phyloP scores from a whole-genome alignment of 1,139 yeast genomes.

The Hyphopichia buzzinii region DNA sequence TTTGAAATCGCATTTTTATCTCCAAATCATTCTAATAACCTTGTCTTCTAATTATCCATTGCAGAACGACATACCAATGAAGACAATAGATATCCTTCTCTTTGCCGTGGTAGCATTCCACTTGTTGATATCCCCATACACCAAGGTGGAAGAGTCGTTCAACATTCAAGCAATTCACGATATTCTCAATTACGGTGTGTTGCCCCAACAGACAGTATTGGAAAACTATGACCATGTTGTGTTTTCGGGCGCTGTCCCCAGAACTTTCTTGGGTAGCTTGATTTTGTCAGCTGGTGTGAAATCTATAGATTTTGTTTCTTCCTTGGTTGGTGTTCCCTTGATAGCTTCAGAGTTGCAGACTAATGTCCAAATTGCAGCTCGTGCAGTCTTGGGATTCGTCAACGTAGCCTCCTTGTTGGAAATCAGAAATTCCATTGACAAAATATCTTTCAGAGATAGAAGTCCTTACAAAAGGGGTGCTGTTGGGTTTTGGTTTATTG shows the following conservation, averaged over 20 bases:
- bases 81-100: conserved; percentile 18
- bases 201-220: conserved; percentile 30
- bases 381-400: conserved; percentile 53
- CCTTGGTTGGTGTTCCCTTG: conserved; percentile 19
- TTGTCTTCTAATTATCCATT: too few species aligned
- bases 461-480: conserved; percentile 16
- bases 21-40: too few species aligned
- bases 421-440: conserved; percentile 25
- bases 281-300: conserved; percentile 42
- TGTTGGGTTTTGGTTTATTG: conserved; percentile 56
- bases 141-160: conserved; percentile 95
- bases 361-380: conserved; percentile 46
- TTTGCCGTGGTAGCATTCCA: conserved; percentile 40
- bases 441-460: conserved; percentile 23
- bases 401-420: conserved; percentile 35
- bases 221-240: conserved; percentile 64
- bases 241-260: conserved; percentile 89
- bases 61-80: too few species aligned
- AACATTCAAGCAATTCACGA: conserved; percentile 90
- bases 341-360: conserved; percentile 27
- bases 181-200: conserved; percentile 60
- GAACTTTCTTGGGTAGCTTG: conserved; percentile 79
- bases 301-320: conserved; percentile 25
- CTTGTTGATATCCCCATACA: conserved; percentile 64
- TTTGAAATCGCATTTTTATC: too few species aligned